Base-by-base conservation (phyloP, 2,329 filamentous ascomycete species). In the Ceratocystis ficicola region DNA sequence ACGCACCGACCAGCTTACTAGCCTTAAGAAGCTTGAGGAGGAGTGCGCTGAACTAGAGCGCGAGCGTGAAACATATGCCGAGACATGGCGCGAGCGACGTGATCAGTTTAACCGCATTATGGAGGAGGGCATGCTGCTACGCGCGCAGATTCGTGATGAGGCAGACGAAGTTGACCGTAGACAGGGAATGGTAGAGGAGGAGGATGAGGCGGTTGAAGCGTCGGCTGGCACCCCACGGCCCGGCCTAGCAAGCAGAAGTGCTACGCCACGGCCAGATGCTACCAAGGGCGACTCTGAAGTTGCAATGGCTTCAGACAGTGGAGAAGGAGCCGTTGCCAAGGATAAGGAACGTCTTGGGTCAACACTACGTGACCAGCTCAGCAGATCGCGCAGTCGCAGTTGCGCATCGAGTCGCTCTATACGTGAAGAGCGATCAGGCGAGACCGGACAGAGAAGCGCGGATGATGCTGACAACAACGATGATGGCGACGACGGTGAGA, bases 111-210 rank as follows among this genome's bases (percentile, higher is more conserved):
- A 87, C 67, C 83, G 85, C 66, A 92, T 97, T 71, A 89, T 96
- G 73, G 89, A 92, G 68, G 93, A 96, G 77, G 90, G 90, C n/a
- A 88, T 89, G 83, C 81, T 89, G 69, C 81, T 97, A 74, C 80
- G 92, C 67, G 82, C 89, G 62, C 81, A 95, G 74, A 96, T 97
- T 72, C 86, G 91, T 68, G 92, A 96, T 72, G 93, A 96, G 79
- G 95, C 96, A 77, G 92, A 96, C 74, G 91, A 96, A 76, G 89
- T 94, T 0, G 91, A 96, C 76, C 81, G 90, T 52, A 83, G 90
- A 65, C 90, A 95, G 74, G 90, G 90, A 36, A 90, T 90, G 84
- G 83, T 84, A 66, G 85, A 85, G 69, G 86, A 85, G 61, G 83
- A 79, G 17, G 86, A 86, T 70, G 85, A 86, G 36, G 80, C 81